Evolutionary conservation across 2,329 filamentous ascomycete genomes (phyloP).

Genomic region (Ascomycota sp.): DNA sequence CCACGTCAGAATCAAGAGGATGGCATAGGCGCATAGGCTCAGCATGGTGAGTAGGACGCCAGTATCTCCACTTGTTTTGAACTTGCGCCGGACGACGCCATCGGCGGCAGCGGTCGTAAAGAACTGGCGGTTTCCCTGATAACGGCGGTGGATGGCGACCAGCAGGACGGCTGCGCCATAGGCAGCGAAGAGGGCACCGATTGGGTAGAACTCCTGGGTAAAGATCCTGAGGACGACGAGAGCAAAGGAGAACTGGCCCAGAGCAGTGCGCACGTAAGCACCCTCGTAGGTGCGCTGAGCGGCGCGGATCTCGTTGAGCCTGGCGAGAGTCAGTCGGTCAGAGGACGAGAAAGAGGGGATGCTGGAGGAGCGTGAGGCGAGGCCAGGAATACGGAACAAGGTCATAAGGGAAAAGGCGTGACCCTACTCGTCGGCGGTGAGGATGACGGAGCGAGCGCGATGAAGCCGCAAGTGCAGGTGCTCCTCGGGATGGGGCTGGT

Average conservation of each 20-base stretch:
- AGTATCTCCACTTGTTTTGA: conserved; percentile 41
- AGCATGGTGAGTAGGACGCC: conserved; percentile 33
- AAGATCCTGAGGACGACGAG: conserved; percentile 84
- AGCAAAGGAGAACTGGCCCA: conserved; percentile 86
- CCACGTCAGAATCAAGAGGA: conserved; percentile 32
- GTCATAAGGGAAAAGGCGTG: background rate
- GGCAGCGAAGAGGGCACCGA: conserved; percentile 83
- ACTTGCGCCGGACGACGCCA: conserved; percentile 23
- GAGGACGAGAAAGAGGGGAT: background rate
- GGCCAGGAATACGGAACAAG: background rate
- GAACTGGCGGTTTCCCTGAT: conserved; percentile 86
- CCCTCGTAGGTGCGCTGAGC: conserved; percentile 94
- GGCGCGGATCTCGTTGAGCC: conserved; percentile 78
- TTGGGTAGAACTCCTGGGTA: conserved; percentile 85
- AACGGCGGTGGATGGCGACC: conserved; percentile 64
- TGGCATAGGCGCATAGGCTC: conserved; percentile 34
- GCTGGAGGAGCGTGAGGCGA: background rate
- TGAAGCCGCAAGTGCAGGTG: conserved; percentile 61
- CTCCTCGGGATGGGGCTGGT: conserved; percentile 43
- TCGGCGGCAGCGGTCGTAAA: conserved; percentile 30
- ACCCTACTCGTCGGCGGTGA: conserved; percentile 52
- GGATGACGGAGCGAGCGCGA: conserved; percentile 58
- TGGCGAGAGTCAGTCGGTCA: conserved; percentile 7
- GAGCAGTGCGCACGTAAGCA: conserved; percentile 81
- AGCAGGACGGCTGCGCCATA: conserved; percentile 71